Conservation (phyloP, 2,329 filamentous ascomycete genomes). For the Xenosphaeropsis pyriputrescens region DNA sequence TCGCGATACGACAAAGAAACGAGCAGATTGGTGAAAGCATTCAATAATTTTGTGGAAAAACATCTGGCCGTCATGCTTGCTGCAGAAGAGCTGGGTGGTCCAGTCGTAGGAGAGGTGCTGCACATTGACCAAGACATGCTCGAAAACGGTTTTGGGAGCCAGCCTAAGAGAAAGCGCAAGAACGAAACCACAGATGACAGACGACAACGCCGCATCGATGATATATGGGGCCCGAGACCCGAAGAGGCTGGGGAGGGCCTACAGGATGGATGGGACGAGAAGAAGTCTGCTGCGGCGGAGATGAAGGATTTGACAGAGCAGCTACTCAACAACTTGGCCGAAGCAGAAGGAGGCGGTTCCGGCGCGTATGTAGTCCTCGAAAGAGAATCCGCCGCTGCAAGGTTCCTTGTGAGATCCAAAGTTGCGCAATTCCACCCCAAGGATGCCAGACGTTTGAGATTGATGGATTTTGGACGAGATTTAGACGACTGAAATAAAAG, state of each 20-base stretch:
- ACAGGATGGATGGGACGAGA: constrained; percentile 17
- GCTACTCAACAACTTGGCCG: constrained; percentile 41
- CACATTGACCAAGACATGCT: constrained; percentile 47
- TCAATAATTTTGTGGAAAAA: constrained; percentile 58
- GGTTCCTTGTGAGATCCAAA: constrained; percentile 50
- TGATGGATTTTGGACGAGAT: constrained; percentile 51
- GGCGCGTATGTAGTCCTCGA: constrained; percentile 42
- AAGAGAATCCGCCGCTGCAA: constrained; percentile 44
- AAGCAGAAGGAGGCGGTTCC: constrained; percentile 36
- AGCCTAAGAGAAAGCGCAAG: constrained; percentile 40
- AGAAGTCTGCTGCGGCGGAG: constrained; percentile 33
- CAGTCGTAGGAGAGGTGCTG: constrained; percentile 62
- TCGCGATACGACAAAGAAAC: constrained; percentile 45
- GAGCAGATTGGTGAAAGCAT: constrained; percentile 40
- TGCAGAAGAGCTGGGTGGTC: constrained; percentile 70
- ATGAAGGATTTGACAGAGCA: constrained; percentile 45
- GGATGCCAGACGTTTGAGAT: constrained; percentile 41
- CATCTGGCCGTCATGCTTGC: constrained; percentile 63
- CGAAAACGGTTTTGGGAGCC: constrained; percentile 42
- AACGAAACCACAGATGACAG: constrained; percentile 27
- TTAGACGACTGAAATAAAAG: constrained; percentile 30
- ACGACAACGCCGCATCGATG: constrained; percentile 45
- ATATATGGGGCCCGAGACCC: constrained; percentile 35
- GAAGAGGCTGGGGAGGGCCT: constrained; percentile 20
- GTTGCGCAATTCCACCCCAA: constrained; percentile 52